These are phyloP conservation scores for Kwoniella mangroviensis DNA, from an alignment of 768 basidiomycete species.

Conservation along the genomic window DNA sequence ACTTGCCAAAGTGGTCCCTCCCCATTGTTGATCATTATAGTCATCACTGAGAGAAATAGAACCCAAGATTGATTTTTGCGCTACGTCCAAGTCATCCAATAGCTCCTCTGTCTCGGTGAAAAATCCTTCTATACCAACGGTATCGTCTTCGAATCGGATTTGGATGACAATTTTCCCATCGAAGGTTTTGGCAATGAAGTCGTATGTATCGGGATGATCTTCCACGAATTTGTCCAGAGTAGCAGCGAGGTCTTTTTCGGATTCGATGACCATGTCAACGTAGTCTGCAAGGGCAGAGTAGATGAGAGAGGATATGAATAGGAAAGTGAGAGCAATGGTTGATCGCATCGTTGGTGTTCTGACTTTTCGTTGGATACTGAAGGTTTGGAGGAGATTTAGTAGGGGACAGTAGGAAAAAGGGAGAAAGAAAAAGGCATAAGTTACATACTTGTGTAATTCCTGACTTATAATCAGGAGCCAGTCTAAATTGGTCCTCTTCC, in stretches of 20 bases:
- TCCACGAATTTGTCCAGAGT: neutral
- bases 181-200: slow-evolving; percentile 8
- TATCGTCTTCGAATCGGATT: slow-evolving; percentile 1
- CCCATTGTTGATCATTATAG: neutral
- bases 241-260: neutral
- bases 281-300: neutral
- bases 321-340: slow-evolving; percentile 1
- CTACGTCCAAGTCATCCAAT: neutral
- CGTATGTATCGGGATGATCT: neutral
- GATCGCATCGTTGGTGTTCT: slow-evolving; percentile 2
- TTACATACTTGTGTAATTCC: too few relatives aligned
- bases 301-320: neutral
- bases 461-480: too few relatives aligned
- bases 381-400: too few relatives aligned
- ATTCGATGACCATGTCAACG: slow-evolving; percentile 4
- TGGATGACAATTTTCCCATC: slow-evolving; percentile 9
- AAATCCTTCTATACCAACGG: neutral
- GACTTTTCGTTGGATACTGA: too few relatives aligned
- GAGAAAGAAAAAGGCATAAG: too few relatives aligned
- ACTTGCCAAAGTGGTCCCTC: neutral
- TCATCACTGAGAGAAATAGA: too few relatives aligned
- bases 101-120: neutral
- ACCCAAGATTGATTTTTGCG: neutral
- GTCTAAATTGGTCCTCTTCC: too few relatives aligned
- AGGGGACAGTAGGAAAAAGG: too few relatives aligned